These are phyloP conservation scores for Coemansia sp. DNA, from an alignment of 192 early-diverging fungal species.

Conservation along the genomic window DNA sequence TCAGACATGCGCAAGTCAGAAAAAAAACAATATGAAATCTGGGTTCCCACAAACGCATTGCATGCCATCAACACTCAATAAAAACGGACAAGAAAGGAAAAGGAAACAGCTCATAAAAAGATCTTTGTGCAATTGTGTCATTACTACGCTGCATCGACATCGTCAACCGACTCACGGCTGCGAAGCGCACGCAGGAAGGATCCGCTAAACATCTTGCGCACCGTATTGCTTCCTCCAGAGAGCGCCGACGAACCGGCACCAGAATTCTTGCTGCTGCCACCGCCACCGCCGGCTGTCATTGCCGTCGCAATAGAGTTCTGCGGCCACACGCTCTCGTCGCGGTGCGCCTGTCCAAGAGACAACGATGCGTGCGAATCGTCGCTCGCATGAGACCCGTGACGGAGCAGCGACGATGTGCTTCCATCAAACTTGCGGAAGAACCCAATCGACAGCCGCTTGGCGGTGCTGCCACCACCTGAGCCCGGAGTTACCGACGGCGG, in stretches of 20 bases:
- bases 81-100: too few relatives aligned
- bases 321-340: neutral
- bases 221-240: conserved; percentile 24
- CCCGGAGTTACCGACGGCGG: conserved; percentile 20
- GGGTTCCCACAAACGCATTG: neutral
- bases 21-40: neutral
- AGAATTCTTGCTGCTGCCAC: neutral
- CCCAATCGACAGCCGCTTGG: conserved; percentile 49
- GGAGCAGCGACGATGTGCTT: conserved; percentile 40
- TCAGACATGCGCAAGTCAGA: neutral
- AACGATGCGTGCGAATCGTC: conserved; percentile 27
- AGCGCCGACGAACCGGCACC: conserved; percentile 16
- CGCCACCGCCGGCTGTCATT: neutral
- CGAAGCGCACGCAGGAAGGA: conserved; percentile 46
- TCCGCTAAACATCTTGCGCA: conserved; percentile 54
- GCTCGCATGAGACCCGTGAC: conserved; percentile 33
- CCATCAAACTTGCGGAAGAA: conserved; percentile 34
- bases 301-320: neutral
- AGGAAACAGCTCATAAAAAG: neutral
- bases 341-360: conserved; percentile 5
- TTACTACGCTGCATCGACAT: conserved; percentile 9
- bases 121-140: neutral
- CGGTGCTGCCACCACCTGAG: conserved; percentile 10
- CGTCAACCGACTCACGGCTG: conserved; percentile 53
- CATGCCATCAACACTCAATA: too few relatives aligned